Evolutionary conservation across 1,284 basidiomycete genomes (phyloP), one percentile per base, ranked within the genome.

Genomic region (Flammula alnicola): DNA sequence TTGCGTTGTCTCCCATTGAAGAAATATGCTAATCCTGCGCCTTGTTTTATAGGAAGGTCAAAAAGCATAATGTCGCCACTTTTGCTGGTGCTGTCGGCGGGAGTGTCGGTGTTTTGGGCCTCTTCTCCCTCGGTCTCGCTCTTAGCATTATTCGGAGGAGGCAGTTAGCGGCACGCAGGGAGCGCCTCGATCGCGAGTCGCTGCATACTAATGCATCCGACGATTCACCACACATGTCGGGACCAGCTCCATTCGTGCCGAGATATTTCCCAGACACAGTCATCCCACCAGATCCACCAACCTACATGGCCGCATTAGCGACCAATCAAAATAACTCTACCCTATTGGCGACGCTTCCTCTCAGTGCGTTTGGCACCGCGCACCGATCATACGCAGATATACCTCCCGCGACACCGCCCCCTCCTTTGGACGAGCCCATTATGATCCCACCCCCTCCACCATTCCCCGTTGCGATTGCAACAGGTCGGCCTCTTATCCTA

Each of bases 21-120:
- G 17, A n/a, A 9, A 42, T n/a, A 8, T 36, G 16, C 11, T 22
- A 36, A 49, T n/a, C 44, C 14, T 26, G 19, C n/a, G n/a, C 20
- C 36, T 32, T 39, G 20, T 43, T 39, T 37, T 36, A 14, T 44
- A 64, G 62, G 30, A 46, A 49, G 44, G 41, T 51, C 26, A 66
- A 67, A 44, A 63, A 65, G 37, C 71, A 73, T 52, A 76, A 76
- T 43, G 60, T 76, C 42, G 76, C 71, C 6, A 80, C 80, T 4
- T 83, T 83, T 55, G 80, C 68, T 1, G 78, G 74, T 23, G 79
- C 76, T 4, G 69, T 83, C 17, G 79, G 76, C 1, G 77, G 77
- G 26, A 74, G 71, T 27, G 71, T 80, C 20, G 80, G 80, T 14
- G 70, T 80, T 14, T 71, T 83, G 8, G 68, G 68, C 9, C 56